Base-by-base conservation (phyloP, 2,329 filamentous ascomycete genomes). In the Trichothecium roseum region DNA sequence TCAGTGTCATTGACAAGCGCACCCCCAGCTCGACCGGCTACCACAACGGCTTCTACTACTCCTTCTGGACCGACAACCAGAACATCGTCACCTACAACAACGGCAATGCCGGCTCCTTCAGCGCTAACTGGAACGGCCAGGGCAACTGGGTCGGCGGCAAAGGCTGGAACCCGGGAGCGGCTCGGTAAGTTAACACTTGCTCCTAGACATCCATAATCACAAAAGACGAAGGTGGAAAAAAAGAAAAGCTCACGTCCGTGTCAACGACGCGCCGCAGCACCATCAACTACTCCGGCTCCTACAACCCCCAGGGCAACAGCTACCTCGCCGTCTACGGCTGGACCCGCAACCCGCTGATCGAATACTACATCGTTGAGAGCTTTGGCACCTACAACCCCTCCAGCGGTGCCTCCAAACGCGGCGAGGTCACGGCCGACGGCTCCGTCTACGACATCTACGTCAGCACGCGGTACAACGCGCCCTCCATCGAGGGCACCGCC, bases 61-160 rank as follows among this genome's bases (percentile, higher is more conserved):
- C 59, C 4, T 69, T 59, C 52, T 68, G 65, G 65, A 64, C 63
- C 32, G 63, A 69, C 30, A 62, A 59, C 2, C 60, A 54, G 30
- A 61, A 56, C 15, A 47, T 45, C 13, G 63, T 66, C 8, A 60
- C 53, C 20, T 69, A 69, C 50, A 63, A 46, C 36, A 70, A 70
- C 47, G 56, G 56, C 3, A 45, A 46, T 5, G 56, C 44, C 3
- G 67, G 66, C 1, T 46, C 54, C 18, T 72, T 71, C 55, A 59
- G 37, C 54, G 64, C 49, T 30, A 22, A 30, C 8, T 74, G 69
- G 69, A 48, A 41, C 30, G 57, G 58, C 32, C 54, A 50, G 17
- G 69, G 68, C 24, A 71, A 74, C 57, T 67, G 73, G 31, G 69
- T 74, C 22, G 68, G 59, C 39, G 73, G 72, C 22, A 76, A 74